Evolutionary conservation across 1,284 basidiomycete genomes (phyloP).

Genomic region (Tremellales sp.): DNA sequence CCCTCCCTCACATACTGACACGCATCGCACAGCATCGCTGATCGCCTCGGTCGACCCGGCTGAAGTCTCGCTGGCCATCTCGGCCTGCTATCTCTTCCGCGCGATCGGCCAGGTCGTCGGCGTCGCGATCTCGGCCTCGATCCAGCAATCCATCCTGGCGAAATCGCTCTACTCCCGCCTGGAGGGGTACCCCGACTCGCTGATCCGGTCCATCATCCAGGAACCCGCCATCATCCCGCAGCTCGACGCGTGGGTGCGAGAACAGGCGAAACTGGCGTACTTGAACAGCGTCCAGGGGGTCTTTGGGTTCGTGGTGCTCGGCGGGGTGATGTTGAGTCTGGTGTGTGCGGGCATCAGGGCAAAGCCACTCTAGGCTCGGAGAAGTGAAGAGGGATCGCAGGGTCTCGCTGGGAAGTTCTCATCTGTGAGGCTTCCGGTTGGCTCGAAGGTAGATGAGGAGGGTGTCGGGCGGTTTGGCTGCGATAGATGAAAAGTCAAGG

Average conservation of each 20-base stretch:
- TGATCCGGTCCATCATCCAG: conserved; percentile 27
- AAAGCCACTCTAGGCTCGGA: no score
- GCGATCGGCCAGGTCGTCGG: conserved; percentile 37
- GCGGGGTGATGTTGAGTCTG: conserved; percentile 19
- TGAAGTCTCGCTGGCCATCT: conserved; percentile 32
- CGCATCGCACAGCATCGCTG: conserved; percentile 16
- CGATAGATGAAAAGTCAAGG: no score
- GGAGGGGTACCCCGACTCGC: conserved; percentile 1
- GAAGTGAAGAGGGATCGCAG: no score
- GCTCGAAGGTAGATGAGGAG: no score
- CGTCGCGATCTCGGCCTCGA: conserved; percentile 29
- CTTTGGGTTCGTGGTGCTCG: conserved; percentile 25
- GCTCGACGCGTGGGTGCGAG: conserved; percentile 8
- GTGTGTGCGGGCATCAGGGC: conserved; percentile 18
- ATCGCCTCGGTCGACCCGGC: conserved; percentile 25
- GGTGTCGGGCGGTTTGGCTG: no score
- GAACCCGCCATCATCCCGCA: conserved; percentile 28
- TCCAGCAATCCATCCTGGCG: conserved; percentile 31
- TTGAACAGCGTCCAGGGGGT: conserved; percentile 28
- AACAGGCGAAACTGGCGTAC: conserved; percentile 27
- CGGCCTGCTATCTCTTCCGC: conserved; percentile 35
- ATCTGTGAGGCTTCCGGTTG: no score
- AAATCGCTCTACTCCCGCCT: conserved; percentile 17
- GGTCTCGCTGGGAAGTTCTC: no score
- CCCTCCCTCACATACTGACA: background rate